Percentiles rank a stretch among this genome's conserved stretches.
Conservation (phyloP, 345 rosid species). For the Arabis alpina region DNA sequence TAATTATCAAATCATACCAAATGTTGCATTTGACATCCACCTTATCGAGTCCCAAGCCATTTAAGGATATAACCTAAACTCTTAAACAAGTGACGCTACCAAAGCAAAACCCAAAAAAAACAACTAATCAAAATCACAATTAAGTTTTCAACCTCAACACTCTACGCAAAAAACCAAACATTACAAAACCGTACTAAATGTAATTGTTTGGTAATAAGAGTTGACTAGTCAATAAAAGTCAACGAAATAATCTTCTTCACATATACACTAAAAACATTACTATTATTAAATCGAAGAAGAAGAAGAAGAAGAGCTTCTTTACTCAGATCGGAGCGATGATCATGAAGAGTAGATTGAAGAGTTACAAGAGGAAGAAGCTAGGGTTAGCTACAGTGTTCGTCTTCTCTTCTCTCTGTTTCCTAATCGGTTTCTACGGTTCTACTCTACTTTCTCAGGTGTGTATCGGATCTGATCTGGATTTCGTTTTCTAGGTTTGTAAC, state of each 20-base stretch:
- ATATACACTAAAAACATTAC: neutral
- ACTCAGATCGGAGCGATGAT: neutral
- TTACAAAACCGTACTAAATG: no score
- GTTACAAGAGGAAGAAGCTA: conserved; percentile 54
- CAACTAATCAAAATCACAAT: neutral
- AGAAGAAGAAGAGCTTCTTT: neutral
- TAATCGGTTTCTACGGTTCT: conserved; percentile 67
- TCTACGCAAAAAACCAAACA: neutral
- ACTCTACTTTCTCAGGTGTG: conserved; percentile 56
- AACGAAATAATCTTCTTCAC: neutral
- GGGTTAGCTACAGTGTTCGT: conserved; percentile 52
- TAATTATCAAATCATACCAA: neutral
- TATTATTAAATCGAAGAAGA: neutral
- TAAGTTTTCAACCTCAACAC: neutral
- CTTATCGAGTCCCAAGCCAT: no score
- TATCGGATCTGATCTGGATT: neutral
- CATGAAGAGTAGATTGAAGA: conserved; percentile 71
- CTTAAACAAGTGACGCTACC: neutral
- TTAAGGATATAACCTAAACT: neutral
- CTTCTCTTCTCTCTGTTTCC: conserved; percentile 65
- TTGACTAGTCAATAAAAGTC: conserved; percentile 10
- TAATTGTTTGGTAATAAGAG: conserved; percentile 2
- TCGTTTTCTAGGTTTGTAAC: neutral
- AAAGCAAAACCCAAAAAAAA: neutral
- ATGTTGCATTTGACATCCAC: neutral